Percentiles rank a stretch among this genome's conserved stretches.
Conservation (phyloP, 768 basidiomycete genomes). For the Pleurotus tuber-regium region DNA sequence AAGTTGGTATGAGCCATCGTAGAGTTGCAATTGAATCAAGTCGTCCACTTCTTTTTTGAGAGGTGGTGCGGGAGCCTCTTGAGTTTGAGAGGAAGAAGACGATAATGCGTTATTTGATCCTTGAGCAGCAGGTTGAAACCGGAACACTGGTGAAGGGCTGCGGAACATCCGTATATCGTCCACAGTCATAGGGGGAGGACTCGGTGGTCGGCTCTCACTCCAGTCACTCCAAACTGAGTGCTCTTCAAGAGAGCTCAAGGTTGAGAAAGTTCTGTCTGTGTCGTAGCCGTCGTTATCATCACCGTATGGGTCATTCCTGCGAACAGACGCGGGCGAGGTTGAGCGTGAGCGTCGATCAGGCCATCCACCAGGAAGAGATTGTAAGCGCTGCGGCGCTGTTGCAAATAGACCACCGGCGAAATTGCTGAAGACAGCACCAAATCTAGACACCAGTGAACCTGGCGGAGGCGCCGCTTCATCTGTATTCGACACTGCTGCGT, state of each 20-base stretch:
- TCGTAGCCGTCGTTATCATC: slow-evolving; percentile 25
- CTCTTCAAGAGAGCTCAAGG: slow-evolving; percentile 45
- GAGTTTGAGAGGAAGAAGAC: neutral
- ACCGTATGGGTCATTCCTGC: neutral
- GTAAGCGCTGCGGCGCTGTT: no score
- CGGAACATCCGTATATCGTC: slow-evolving; percentile 19
- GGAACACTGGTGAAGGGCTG: slow-evolving; percentile 16
- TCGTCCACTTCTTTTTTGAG: slow-evolving; percentile 27
- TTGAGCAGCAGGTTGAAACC: no score
- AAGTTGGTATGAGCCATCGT: slow-evolving; percentile 48
- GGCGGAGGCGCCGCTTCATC: neutral
- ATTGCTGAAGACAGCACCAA: neutral
- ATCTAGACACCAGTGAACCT: neutral
- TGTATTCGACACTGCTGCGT: neutral
- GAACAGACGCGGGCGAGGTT: neutral
- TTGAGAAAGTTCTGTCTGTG: slow-evolving; percentile 38
- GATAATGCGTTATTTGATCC: no score
- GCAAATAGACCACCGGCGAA: neutral
- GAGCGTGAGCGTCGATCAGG: no score
- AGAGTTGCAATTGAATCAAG: slow-evolving; percentile 36
- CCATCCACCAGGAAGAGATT: no score
- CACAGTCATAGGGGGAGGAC: slow-evolving; percentile 21
- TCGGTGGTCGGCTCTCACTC: slow-evolving; percentile 26
- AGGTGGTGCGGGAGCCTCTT: slow-evolving; percentile 8
- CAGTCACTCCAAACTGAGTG: slow-evolving; percentile 34